Conservation (phyloP, 257 asterid species). For the Solanum chmielewskii region DNA sequence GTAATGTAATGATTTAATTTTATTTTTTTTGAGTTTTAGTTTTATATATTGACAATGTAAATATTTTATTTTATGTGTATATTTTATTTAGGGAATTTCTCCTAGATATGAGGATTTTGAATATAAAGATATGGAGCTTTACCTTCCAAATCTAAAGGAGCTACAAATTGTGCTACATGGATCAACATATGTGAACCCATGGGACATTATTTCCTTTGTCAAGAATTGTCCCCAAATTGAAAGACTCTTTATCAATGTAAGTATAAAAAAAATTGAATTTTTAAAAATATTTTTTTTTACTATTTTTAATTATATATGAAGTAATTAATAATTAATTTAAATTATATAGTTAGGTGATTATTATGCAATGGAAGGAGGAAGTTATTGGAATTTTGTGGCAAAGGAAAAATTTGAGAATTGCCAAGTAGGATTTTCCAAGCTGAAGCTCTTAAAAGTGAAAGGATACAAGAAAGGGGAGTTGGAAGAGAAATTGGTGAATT, state of each 20-base stretch:
- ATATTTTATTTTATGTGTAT: too few species aligned
- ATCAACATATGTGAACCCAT: neutral
- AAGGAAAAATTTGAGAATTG: neutral
- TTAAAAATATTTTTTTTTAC: neutral
- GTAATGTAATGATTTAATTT: neutral
- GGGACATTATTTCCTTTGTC: neutral
- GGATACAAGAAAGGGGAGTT: neutral
- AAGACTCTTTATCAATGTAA: neutral
- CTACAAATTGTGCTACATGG: neutral
- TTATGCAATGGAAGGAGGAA: neutral
- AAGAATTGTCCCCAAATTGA: neutral
- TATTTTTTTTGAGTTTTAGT: neutral
- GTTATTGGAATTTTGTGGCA: neutral
- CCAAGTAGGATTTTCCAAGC: neutral
- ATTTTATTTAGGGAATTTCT: neutral
- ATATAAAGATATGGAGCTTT: neutral
- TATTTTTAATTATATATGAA: neutral
- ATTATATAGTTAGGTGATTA: neutral
- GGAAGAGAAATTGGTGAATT: neutral
- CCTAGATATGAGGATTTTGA: neutral
- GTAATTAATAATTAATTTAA: neutral
- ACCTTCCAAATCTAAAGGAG: neutral
- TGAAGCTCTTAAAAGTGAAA: neutral
- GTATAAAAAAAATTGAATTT: neutral
- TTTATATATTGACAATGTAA: neutral